Evolutionary conservation across 305 asterid species (phyloP), one percentile per base, ranked within the genome.

Genomic region (Fraxinus albicans): DNA sequence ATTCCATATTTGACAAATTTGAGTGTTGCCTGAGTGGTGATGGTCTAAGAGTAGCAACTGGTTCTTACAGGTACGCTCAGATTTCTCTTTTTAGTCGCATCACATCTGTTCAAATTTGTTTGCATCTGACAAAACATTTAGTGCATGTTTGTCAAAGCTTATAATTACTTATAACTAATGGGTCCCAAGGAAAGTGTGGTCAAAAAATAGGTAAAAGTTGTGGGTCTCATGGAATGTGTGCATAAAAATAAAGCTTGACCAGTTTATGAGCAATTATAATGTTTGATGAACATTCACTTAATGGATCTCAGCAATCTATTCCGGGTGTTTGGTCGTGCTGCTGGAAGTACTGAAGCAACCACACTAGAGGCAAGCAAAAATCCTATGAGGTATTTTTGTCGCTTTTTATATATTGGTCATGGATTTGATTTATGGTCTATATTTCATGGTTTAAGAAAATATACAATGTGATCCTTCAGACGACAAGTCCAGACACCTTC

Each of bases 11-110:
- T 85, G 99, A 96, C 84, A 96, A 96, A 88, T 96, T 96, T 19
- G 99, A 94, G 87, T 96, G 99, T 88, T 96, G 99, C 92, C 90
- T 96, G 83, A 96, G 99, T 82, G 99, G 99, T 72, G 99, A 96
- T 82, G 98, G 99, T 81, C 93, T 73, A 19, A 91, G 99, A 79
- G 97, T 93, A 44, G 98, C 98, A 82, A 96, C 99, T 82, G 99
- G 99, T 82, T 96, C 99, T 86, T 96, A 96, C 91, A 96, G 98
- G 99, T 92, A 85, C 33, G 84, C 60, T 55, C 13, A 69, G 76
- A 17, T 35, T 33, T 82, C 63, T 63, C 9, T 77, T 87, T 33
- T 29, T 33, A 12, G 80, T 74, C 73, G 25, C 83, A 79, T 75
- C 38, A 15, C 40, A 2, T 33, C 31, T 31, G 42, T 72, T 72